Evolutionary conservation across 108 stramenopile genomes (phyloP).

Genomic region (Bacterosira constricta): DNA sequence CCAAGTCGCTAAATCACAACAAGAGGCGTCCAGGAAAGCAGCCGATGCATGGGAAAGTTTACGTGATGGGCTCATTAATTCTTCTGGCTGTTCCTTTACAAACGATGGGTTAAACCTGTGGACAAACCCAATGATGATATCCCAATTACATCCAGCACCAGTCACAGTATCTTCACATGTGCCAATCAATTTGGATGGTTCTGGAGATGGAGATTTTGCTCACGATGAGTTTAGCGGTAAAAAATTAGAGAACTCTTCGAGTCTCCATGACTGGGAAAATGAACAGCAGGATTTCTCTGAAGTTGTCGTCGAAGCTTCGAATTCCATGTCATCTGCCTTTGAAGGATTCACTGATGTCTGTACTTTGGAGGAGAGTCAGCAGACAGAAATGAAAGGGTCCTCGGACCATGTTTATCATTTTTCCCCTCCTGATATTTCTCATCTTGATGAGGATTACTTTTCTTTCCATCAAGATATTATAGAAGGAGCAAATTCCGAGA

Average conservation of each 20-base stretch:
- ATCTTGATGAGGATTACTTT: conserved; percentile 40
- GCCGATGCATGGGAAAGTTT: conserved; percentile 81
- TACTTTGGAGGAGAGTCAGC: conserved; percentile 11
- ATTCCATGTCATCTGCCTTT: conserved; percentile 8
- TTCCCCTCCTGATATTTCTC: conserved; percentile 17
- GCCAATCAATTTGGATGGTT: not conserved
- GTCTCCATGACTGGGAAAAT: not conserved
- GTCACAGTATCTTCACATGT: not conserved
- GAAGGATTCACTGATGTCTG: conserved; percentile 14
- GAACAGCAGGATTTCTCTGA: not conserved
- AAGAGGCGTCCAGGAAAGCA: conserved; percentile 68
- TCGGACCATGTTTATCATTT: conserved; percentile 28
- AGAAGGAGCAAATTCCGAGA: conserved; percentile 1
- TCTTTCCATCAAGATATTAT: conserved; percentile 22
- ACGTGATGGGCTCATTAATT: conserved; percentile 75
- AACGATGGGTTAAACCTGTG: not conserved
- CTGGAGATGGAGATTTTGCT: not conserved
- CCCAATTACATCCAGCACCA: not conserved
- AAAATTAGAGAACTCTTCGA: not conserved
- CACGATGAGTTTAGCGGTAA: not conserved
- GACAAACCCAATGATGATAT: not conserved
- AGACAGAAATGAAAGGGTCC: conserved; percentile 12
- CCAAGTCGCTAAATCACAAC: conserved; percentile 69
- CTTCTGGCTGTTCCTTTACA: conserved; percentile 50
- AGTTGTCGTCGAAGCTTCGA: not conserved